Percentiles rank a stretch among this genome's conserved stretches.
phyloP scores from a whole-genome alignment of 108 stramenopile species.

The Nitzschia inconspicua region DNA sequence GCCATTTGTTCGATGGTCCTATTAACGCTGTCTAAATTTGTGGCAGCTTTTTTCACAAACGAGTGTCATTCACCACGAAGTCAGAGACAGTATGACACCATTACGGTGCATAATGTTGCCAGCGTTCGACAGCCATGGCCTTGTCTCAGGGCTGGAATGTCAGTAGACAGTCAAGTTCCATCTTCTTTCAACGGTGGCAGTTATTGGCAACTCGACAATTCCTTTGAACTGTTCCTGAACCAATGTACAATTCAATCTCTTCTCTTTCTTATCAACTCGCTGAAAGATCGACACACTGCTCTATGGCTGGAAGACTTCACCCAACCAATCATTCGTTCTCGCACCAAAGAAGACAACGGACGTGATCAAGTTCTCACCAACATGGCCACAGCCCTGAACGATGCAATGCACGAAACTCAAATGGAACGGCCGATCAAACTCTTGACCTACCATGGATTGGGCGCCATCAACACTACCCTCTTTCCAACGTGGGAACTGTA shows the following conservation, averaged over 20 bases:
- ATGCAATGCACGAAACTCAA: not conserved
- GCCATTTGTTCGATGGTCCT: no score
- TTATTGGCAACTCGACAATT: constrained; percentile 33
- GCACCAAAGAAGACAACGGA: not conserved
- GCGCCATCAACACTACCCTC: constrained; percentile 56
- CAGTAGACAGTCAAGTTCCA: no score
- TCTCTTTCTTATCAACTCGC: constrained; percentile 52
- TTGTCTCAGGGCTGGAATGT: no score
- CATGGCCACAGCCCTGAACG: constrained; percentile 32
- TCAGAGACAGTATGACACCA: no score
- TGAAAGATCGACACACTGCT: constrained; percentile 69
- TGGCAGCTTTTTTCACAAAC: no score
- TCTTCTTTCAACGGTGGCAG: constrained; percentile 1
- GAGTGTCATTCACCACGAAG: no score
- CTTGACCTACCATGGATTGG: constrained; percentile 62
- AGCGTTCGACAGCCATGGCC: no score
- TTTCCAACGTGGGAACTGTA: constrained; percentile 82
- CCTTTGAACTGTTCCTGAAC: constrained; percentile 56
- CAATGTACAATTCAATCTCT: constrained; percentile 76
- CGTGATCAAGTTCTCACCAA: constrained; percentile 7
- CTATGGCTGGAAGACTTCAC: constrained; percentile 72
- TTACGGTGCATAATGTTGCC: no score
- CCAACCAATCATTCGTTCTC: constrained; percentile 34
- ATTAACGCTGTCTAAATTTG: no score
- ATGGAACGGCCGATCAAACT: constrained; percentile 31